Conservation (phyloP, 2,329 filamentous ascomycete genomes). For the Trichophyton benhamiae region DNA sequence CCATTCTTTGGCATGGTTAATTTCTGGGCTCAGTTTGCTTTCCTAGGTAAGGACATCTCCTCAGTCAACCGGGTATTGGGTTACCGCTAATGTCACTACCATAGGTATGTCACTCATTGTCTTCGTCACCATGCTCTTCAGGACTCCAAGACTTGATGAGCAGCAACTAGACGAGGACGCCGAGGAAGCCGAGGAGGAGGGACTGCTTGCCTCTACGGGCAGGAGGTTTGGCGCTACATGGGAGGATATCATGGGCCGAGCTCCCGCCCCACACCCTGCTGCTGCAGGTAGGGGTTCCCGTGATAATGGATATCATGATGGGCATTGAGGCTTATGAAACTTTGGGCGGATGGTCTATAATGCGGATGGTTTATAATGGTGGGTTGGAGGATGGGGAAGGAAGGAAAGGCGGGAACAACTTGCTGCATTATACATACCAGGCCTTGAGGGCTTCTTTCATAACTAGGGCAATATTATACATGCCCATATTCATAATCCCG, state of each 20-base stretch:
- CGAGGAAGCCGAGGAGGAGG: conserved; percentile 87
- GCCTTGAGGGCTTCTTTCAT: neutral
- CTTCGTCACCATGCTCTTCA: conserved; percentile 66
- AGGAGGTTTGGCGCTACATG: conserved; percentile 74
- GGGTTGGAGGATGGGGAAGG: neutral
- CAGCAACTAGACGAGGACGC: conserved; percentile 75
- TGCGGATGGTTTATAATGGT: neutral
- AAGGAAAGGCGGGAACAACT: neutral
- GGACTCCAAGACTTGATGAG: conserved; percentile 64
- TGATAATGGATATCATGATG: neutral
- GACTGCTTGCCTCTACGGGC: conserved; percentile 70
- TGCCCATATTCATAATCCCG: neutral
- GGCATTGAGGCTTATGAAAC: neutral
- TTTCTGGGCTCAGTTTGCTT: conserved; percentile 94
- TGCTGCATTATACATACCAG: neutral
- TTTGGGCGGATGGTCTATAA: neutral
- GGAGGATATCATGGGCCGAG: conserved; percentile 66
- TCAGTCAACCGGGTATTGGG: neutral
- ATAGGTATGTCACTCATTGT: conserved; percentile 64
- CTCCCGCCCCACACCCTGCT: conserved; percentile 14
- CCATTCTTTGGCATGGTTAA: conserved; percentile 86
- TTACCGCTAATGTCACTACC: neutral
- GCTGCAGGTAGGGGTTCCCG: conserved; percentile 8
- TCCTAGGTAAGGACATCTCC: conserved; percentile 45
- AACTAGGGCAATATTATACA: neutral